Percentiles rank a stretch among this genome's conserved stretches.
phyloP scores from a whole-genome alignment of 352 stramenopile species.

The Pythium insidiosum region DNA sequence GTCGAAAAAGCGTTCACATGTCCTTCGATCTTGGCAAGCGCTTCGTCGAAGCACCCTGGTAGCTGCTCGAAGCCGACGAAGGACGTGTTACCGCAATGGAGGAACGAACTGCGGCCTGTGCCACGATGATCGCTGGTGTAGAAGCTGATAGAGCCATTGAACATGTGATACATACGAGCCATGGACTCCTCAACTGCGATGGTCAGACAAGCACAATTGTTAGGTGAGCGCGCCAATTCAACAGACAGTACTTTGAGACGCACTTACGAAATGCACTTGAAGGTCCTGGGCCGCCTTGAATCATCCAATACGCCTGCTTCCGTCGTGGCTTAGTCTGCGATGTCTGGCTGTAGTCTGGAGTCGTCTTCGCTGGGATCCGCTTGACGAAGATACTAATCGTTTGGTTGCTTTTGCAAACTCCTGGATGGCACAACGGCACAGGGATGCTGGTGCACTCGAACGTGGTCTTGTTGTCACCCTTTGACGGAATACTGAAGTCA shows the following conservation, averaged over 20 bases:
- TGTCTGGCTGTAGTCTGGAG: neutral
- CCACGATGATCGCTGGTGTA: slow-evolving; percentile 46
- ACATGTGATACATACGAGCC: slow-evolving; percentile 2
- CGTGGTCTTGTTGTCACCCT: neutral
- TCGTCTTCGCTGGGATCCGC: slow-evolving; percentile 4
- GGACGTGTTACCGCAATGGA: slow-evolving; percentile 12
- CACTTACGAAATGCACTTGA: slow-evolving; percentile 16
- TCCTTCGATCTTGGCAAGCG: slow-evolving; percentile 23
- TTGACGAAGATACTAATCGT: slow-evolving; percentile 24
- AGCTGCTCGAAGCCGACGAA: slow-evolving; percentile 15
- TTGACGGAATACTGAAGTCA: too few relatives aligned
- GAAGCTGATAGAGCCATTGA: slow-evolving; percentile 14
- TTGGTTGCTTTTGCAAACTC: slow-evolving; percentile 12
- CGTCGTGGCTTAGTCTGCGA: too few relatives aligned
- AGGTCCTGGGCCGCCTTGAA: slow-evolving; percentile 21
- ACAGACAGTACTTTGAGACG: neutral
- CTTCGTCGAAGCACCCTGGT: slow-evolving; percentile 19
- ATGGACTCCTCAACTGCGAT: slow-evolving; percentile 26
- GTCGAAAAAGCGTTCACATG: slow-evolving; percentile 26
- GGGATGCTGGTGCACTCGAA: slow-evolving; percentile 22
- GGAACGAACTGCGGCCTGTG: slow-evolving; percentile 25
- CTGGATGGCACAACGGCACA: slow-evolving; percentile 23
- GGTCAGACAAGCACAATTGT: neutral
- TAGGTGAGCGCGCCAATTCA: neutral
- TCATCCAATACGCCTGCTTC: slow-evolving; percentile 18